phyloP scores from a whole-genome alignment of 495 filamentous ascomycete genomes.

The Aspergillus funiculosus region DNA sequence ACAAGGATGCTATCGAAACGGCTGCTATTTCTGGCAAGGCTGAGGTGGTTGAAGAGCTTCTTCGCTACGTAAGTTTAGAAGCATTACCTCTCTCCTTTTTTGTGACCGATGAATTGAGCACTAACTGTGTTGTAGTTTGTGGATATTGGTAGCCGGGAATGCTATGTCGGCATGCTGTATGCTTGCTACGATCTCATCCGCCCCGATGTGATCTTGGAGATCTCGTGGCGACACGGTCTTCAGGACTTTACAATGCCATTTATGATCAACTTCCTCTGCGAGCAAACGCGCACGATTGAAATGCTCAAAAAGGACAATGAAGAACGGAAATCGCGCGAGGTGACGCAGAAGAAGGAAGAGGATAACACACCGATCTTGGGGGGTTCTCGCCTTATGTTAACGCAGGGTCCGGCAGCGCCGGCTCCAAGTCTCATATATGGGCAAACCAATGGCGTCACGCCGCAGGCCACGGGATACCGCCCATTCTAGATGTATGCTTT shows the following conservation, averaged over 20 bases:
- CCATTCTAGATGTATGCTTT: slow-evolving; percentile 43
- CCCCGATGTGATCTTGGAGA: slow-evolving; percentile 84
- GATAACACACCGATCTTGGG: slow-evolving; percentile 92
- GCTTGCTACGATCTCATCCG: slow-evolving; percentile 97
- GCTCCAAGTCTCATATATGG: slow-evolving; percentile 56
- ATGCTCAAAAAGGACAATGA: slow-evolving; percentile 93
- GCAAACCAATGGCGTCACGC: slow-evolving; percentile 74
- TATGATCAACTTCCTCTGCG: slow-evolving; percentile 96
- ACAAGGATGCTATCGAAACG: slow-evolving; percentile 99
- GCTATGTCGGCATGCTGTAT: slow-evolving; percentile 98
- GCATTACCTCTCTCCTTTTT: slow-evolving; percentile 2
- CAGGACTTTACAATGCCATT: slow-evolving; percentile 99
- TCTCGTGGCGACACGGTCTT: slow-evolving; percentile 94
- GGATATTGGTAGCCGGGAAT: slow-evolving; percentile 97
- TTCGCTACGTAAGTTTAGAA: slow-evolving; percentile 89
- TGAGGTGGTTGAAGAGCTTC: slow-evolving; percentile 89
- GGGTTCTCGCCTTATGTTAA: slow-evolving; percentile 91
- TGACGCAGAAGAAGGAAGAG: slow-evolving; percentile 79
- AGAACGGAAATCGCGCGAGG: slow-evolving; percentile 85
- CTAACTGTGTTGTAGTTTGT: slow-evolving; percentile 67
- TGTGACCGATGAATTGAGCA: background rate
- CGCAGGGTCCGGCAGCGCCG: slow-evolving; percentile 67
- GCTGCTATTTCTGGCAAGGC: slow-evolving; percentile 87
- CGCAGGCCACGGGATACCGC: slow-evolving; percentile 71
- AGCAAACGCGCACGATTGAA: slow-evolving; percentile 82